Base-by-base conservation (phyloP, 768 basidiomycete species). In the Phylloporus sp. region DNA sequence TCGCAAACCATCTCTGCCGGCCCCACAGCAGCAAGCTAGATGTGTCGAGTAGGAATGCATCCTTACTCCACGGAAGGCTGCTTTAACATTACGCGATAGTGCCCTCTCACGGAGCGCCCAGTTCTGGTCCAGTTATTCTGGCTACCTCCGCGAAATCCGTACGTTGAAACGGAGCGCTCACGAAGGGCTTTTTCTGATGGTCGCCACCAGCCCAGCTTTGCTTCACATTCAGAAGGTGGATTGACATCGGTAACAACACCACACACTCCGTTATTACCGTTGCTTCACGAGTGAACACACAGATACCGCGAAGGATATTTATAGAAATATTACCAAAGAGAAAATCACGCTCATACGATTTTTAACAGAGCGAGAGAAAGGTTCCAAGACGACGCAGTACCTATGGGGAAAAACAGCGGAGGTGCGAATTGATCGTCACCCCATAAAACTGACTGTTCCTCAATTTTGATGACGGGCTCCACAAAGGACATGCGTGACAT, bases 101-200 rank as follows among this genome's bases (percentile, higher is more conserved):
- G 85, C 88, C 12, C 68, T 91, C 10, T 82, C 87, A 15, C 74
- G 87, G 44, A 90, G 88, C 62, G 80, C 88, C 8, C 88, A 91
- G 60, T 85, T 84, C 60, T 91, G 88, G 88, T 88, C 88, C 4
- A 88, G 86, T 50, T 90, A 89, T 66, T 91, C 88, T 3, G 88
- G 88, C 0, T 89, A 91, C 68, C 74, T 91, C 45, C 80, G 88
- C 39, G 87, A 90, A 74, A 76, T 87, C 50, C 80, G 88, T 86
- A 63, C 65, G 86, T 80, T 50, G 55, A 56, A 55, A 59, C 49
- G 23, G 34, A n/a, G 26, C 51, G 49, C 32, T 47, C 44, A 26
- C 47, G 39, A 41, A 31, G 36, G 41, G 31, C 24, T 39, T 49
- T 32, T 38, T 51, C 44, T 67, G 63, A 70, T 63, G 55, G 59